Percentiles rank a stretch among this genome's conserved stretches.
Conservation (phyloP, 305 asterid genomes). For the Nicotiana rustica region DNA sequence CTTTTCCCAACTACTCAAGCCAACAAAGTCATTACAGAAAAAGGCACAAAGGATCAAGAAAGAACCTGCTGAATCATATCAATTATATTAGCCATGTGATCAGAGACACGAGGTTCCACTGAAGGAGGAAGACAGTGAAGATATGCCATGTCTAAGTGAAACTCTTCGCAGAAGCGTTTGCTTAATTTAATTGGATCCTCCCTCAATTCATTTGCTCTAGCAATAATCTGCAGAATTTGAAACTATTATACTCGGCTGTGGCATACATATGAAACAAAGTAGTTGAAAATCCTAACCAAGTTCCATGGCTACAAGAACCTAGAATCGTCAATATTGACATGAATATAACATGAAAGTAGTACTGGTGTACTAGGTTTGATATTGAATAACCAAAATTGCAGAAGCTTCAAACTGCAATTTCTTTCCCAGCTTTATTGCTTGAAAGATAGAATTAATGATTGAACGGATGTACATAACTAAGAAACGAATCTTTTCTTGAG, state of each 20-base stretch:
- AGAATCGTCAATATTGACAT: not conserved
- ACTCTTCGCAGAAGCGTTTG: conserved; percentile 88
- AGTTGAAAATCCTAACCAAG: not conserved
- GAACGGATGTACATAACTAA: not conserved
- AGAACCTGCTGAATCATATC: conserved; percentile 89
- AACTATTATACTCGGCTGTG: conserved; percentile 72
- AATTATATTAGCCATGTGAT: conserved; percentile 86
- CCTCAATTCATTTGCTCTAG: conserved; percentile 83
- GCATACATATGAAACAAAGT: conserved; percentile 50
- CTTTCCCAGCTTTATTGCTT: not conserved
- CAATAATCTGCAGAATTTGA: conserved; percentile 87
- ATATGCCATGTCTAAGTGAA: conserved; percentile 80
- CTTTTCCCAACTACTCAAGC: not conserved
- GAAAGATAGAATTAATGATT: not conserved
- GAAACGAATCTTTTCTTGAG: not conserved
- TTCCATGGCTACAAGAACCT: not conserved
- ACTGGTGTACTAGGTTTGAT: not conserved
- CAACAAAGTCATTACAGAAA: conserved; percentile 7
- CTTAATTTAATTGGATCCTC: conserved; percentile 89
- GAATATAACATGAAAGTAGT: not conserved
- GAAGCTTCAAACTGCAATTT: not conserved
- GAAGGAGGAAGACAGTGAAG: conserved; percentile 92
- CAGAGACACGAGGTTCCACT: conserved; percentile 94
- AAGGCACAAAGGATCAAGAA: conserved; percentile 28
- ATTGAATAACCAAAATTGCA: not conserved